Evolutionary conservation across 2,329 filamentous ascomycete species (phyloP).

Genomic region (Orbilia ellipsospora): DNA sequence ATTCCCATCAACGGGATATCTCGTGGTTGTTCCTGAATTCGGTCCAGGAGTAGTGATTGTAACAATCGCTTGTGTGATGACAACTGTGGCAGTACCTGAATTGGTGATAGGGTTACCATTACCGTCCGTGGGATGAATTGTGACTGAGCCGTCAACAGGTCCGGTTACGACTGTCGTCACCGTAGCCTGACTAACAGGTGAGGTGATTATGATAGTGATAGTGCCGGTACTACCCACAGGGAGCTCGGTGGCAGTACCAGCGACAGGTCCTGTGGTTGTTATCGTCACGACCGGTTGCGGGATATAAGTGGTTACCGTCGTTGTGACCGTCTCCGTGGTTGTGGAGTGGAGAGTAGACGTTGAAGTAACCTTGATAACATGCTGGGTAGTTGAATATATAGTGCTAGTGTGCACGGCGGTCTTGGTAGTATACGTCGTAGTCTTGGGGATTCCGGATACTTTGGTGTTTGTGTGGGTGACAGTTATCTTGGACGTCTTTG

Average conservation of each 20-base stretch:
- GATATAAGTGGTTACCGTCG: background rate
- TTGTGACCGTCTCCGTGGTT: constrained; percentile 1
- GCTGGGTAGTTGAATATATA: background rate
- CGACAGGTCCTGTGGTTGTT: background rate
- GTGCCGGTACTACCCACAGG: background rate
- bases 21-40: background rate
- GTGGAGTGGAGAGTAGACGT: background rate
- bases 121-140: background rate
- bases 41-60: constrained; percentile 1
- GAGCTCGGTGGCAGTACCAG: background rate
- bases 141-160: background rate
- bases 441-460: background rate
- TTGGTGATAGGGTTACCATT: background rate
- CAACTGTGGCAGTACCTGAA: background rate
- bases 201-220: background rate
- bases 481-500: background rate
- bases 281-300: background rate
- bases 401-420: background rate
- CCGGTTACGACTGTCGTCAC: background rate
- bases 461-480: constrained; percentile 3
- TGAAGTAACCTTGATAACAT: background rate
- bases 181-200: background rate
- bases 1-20: background rate
- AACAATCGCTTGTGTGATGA: constrained; percentile 2
- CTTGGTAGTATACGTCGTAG: background rate